Base-by-base conservation (phyloP, 129 eudicot genomes). In the Ambrosia trifida region DNA sequence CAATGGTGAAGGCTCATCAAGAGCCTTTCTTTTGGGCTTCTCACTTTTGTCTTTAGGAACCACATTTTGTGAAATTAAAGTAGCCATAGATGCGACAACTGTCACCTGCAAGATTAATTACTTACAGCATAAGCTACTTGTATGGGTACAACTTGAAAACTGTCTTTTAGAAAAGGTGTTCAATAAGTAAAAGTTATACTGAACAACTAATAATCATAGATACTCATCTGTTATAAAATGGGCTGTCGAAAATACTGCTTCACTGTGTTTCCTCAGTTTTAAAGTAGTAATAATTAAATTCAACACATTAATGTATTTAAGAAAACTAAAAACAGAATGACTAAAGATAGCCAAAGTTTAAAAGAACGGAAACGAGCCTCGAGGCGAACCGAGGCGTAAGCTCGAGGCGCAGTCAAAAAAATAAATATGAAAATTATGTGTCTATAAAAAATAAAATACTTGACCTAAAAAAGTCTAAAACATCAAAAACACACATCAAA, bases 61-160 rank as follows among this genome's bases (percentile, higher is more conserved):
- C 33, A 72, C 83, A 70, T 91, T 92, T 80, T 92, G 98, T 31
- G 98, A 92, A 76, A 92, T 87, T 61, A 87, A 87, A 66, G 91
- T 84, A 82, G 84, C 79, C 85, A 79, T 85, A 20, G 11, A 41
- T 43, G 44, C 7, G 45, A 67, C 72, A 56, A 43, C 50, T 72
- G 68, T 62, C 60, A 49, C 74, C 74, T 63, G 83, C 68, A 72
- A 40, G 38, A 66, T 64, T 24, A 50, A 24, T 16, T 47, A 59
- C 28, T 14, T 24, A 24, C 1, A 41, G 5, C 1, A 56, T 70
- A 70, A 54, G 66, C 65, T 31, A 59, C 1, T 13, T 31, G n/a
- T 59, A 57, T 58, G 64, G 38, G 12, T 59, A 17, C 18, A 28
- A 54, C 61, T 19, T 54, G 32, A 54, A 5, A 19, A 54, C 20